Base-by-base conservation (phyloP, 2,329 filamentous ascomycete species). In the Cyphellophora attinorum region DNA sequence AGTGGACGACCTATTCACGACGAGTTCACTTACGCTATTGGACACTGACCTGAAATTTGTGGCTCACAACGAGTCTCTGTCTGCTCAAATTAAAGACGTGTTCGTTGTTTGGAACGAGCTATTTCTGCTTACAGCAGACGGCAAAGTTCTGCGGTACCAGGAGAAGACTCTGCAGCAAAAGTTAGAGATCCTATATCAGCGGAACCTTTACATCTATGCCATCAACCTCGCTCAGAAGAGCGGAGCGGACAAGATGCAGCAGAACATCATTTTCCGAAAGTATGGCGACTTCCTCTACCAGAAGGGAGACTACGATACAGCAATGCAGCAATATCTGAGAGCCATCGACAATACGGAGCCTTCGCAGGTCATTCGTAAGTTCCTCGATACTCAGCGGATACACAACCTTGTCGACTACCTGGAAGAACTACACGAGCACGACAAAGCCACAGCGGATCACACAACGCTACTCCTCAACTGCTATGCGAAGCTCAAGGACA, bases 291-390 rank as follows among this genome's bases (percentile, higher is more conserved):
- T 89, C 51, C 61, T 96, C 3, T 96, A 98, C 51, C 85, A 93
- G 46, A 94, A 93, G 52, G 85, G 83, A 4, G 88, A 95, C 53
- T 98, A 89, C 52, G 91, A 98, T 53, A 91, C 84, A 5, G 88
- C 93, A n/a, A 98, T 98, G 93, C 81, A 93, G 50, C 91, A 96
- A 57, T 98, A 98, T 54, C 77, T 98, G 42, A 82, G 85, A 48
- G 89, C 93, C 0, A 95, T 98, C 40, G 88, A 95, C 53, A 91
- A 85, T 39, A 96, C 89, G 0, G 89, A 96, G 51, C 89, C 89
- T 5, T 95, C 89, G 2, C 89, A 95, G 53, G 85, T 96, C 30
- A 95, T 96, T 51, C 75, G 89, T 49, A 95, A 94, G 76, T 98
- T 93, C 51, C 70, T 98, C 23, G 91, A 98, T 53, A 96, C 91